Evolutionary conservation across 345 rosid genomes (phyloP), one percentile per base, ranked within the genome.

Genomic region (Lumnitzera racemosa): DNA sequence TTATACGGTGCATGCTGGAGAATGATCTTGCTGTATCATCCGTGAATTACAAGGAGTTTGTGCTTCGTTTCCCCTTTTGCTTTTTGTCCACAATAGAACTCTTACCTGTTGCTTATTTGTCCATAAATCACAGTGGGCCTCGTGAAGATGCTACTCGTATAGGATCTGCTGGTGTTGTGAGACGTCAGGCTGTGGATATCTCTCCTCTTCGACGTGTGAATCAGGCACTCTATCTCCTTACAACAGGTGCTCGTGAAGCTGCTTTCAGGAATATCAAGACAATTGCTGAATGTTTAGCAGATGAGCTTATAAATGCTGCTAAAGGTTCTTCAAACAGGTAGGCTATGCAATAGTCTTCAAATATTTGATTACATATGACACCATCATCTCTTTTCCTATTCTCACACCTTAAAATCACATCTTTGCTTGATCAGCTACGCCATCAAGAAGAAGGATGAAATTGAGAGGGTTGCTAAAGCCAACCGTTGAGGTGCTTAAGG

Each of bases 271-370:
- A 85, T 72, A 81, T 92, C 58, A 92, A 92, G 79, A 87, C 96
- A 4, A 85, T 89, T 17, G 98, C 98, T 1, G 98, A 92, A 60
- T 92, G 98, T 24, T 79, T 89, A 74, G 98, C 98, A n/a, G 98
- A 92, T 76, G 98, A 92, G 63, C 96, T 92, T 54, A 92, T 92
- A 61, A 92, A 92, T 70, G 98, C 98, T 55, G 98, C 96, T 0
- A 92, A 92, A 74, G 98, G 98, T 46, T 92, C 98, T 14, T 92
- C 98, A 52, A 92, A 89, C 82, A 92, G 97, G 98, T 91, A 29
- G 27, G 53, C 25, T 47, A 11, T 10, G 43, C 43, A 0, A 4
- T 27, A 27, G 31, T 5, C 31, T 36, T 36, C 9, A 36, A 5
- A 7, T 36, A 36, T 36, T 36, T 36, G 43, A 5, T 36, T 1